Percentiles rank a stretch among this genome's conserved stretches.
These are phyloP conservation scores for Phallus indusiatus DNA, from an alignment of 768 basidiomycete species.

Conservation along the genomic window DNA sequence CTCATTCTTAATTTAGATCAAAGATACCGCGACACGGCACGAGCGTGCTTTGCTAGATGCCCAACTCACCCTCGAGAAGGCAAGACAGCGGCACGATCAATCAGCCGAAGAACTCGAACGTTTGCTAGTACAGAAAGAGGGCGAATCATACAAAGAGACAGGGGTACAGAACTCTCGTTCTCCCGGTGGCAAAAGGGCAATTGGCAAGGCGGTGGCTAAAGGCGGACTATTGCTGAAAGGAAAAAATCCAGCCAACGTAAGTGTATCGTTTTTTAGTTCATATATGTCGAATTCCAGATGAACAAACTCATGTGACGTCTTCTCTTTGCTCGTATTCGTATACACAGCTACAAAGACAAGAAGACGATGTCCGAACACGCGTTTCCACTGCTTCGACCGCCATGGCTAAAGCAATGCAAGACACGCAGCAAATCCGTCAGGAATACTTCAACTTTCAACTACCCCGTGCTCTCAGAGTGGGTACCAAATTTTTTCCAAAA, in stretches of 20 bases:
- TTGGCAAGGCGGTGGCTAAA: slow-evolving; percentile 88
- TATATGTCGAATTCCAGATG: slow-evolving; percentile 4
- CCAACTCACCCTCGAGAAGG: slow-evolving; percentile 78
- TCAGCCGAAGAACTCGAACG: slow-evolving; percentile 93
- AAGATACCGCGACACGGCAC: slow-evolving; percentile 82
- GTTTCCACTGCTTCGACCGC: slow-evolving; percentile 82
- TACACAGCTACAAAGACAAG: slow-evolving; percentile 74
- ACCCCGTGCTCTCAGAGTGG: slow-evolving; percentile 83
- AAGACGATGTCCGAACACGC: slow-evolving; percentile 84
- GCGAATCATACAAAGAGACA: slow-evolving; percentile 82
- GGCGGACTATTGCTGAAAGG: slow-evolving; percentile 85
- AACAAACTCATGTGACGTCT: background rate
- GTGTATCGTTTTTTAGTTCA: slow-evolving; percentile 8
- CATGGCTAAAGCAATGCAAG: slow-evolving; percentile 82
- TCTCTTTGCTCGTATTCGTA: background rate
- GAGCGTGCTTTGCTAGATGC: slow-evolving; percentile 86
- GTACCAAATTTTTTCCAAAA: slow-evolving; percentile 23
- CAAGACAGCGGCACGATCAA: slow-evolving; percentile 75
- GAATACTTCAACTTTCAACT: slow-evolving; percentile 98
- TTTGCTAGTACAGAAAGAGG: slow-evolving; percentile 87
- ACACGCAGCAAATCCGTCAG: slow-evolving; percentile 84
- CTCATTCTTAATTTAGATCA: slow-evolving; percentile 47
- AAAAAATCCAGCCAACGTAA: slow-evolving; percentile 82
- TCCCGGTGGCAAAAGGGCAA: slow-evolving; percentile 66
- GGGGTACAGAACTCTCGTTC: slow-evolving; percentile 49